These are phyloP conservation scores for Nepenthes gracilis DNA, from an alignment of 148 eudicot species.

Conservation along the genomic window DNA sequence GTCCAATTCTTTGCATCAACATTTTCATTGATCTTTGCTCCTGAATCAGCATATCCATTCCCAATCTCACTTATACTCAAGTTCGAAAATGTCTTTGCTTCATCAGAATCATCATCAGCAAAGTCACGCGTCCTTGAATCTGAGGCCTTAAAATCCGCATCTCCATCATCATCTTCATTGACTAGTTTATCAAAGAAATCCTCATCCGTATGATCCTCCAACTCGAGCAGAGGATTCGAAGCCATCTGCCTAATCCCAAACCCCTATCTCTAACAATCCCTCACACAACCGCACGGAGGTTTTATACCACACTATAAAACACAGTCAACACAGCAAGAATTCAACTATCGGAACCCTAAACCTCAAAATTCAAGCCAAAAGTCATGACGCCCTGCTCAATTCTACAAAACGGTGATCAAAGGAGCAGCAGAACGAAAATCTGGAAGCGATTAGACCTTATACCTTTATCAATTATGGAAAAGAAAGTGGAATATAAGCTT, in stretches of 20 bases:
- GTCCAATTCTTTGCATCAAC: slow-evolving; percentile 1
- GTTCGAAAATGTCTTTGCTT: slow-evolving; percentile 45
- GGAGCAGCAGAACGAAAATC: background rate
- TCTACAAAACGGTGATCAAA: slow-evolving; percentile 2
- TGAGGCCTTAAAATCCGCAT: slow-evolving; percentile 8
- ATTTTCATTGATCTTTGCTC: slow-evolving; percentile 13
- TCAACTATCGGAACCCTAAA: background rate
- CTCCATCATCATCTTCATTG: slow-evolving; percentile 42
- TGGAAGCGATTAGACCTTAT: background rate
- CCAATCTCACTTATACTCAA: slow-evolving; percentile 33
- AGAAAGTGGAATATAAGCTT: too few species aligned
- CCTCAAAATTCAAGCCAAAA: background rate
- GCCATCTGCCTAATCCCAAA: slow-evolving; percentile 50
- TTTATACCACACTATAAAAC: slow-evolving; percentile 1
- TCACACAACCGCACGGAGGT: slow-evolving; percentile 6
- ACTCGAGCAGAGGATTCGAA: slow-evolving; percentile 56
- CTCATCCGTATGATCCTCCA: slow-evolving; percentile 96
- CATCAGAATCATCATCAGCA: slow-evolving; percentile 43
- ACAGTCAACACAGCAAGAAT: slow-evolving; percentile 1
- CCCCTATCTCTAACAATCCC: background rate
- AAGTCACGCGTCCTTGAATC: slow-evolving; percentile 4
- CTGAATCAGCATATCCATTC: slow-evolving; percentile 9
- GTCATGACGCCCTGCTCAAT: slow-evolving; percentile 9
- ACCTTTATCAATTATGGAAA: too few species aligned
- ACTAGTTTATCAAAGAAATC: slow-evolving; percentile 95